Percentiles rank a stretch among this genome's conserved stretches.
Evolutionary conservation across 768 basidiomycete species (phyloP).

Genomic region (Hortiboletus flavorubellus): DNA sequence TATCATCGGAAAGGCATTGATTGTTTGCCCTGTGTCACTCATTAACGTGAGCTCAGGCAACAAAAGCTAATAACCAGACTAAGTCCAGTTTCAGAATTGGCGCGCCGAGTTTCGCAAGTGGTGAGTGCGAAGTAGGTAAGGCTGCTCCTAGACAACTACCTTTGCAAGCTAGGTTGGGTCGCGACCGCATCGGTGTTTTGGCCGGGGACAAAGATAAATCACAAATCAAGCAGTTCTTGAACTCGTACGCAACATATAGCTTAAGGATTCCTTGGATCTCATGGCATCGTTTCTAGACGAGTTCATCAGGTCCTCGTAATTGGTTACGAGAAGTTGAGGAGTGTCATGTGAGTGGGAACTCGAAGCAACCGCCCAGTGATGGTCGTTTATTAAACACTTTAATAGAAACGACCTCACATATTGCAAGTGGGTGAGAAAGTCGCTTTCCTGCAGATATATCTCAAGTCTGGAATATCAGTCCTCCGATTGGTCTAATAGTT

Average conservation of each 20-base stretch:
- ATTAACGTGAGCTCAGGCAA: slow-evolving; percentile 56
- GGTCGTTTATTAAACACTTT: slow-evolving; percentile 1
- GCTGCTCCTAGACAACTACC: background rate
- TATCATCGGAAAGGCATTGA: slow-evolving; percentile 74
- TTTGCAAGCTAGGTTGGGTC: slow-evolving; percentile 43
- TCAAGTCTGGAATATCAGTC: slow-evolving; percentile 41
- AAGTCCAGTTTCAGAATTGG: slow-evolving; percentile 68
- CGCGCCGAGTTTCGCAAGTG: slow-evolving; percentile 94
- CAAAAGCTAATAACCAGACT: background rate
- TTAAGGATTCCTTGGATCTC: background rate
- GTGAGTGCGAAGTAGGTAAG: slow-evolving; percentile 41
- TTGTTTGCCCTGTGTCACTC: slow-evolving; percentile 93
- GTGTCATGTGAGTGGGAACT: slow-evolving; percentile 60
- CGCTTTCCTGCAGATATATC: background rate
- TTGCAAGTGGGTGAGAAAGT: slow-evolving; percentile 51
- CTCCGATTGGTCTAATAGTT: slow-evolving; percentile 88
- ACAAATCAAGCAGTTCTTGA: slow-evolving; percentile 66
- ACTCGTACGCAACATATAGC: slow-evolving; percentile 48
- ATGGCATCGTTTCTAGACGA: slow-evolving; percentile 40
- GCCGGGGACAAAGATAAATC: slow-evolving; percentile 57
- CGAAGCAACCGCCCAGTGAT: background rate
- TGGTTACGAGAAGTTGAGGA: slow-evolving; percentile 88
- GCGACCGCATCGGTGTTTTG: slow-evolving; percentile 54
- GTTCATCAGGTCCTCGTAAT: slow-evolving; percentile 87
- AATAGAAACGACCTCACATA: slow-evolving; percentile 52